Base-by-base conservation (phyloP, 306 rosid species). In the Ammopiptanthus mongolicus region DNA sequence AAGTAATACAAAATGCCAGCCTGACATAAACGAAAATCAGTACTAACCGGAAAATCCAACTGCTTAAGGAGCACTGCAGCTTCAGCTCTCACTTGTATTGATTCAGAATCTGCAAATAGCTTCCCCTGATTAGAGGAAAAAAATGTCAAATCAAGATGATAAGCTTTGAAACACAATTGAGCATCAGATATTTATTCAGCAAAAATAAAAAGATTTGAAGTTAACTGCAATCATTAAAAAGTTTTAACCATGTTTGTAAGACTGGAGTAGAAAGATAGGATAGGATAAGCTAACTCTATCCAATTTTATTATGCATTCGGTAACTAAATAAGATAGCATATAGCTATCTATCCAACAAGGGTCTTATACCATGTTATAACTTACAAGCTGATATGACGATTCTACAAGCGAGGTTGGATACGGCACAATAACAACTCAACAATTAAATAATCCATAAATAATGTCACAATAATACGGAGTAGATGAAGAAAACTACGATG, bases 11-110 rank as follows among this genome's bases (percentile, higher is more conserved):
- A 74, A 73, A 74, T 47, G 63, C 0, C 51, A 65, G 29, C 62
- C 23, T 56, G 33, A n/a, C 34, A 33, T 6, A 29, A 37, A 29
- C 5, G 46, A 57, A 73, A 77, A 51, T 47, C 23, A 73, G 81
- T 63, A 81, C 96, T 14, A 73, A 95, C 99, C 76, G 93, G 93
- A 79, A 88, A 95, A 79, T 95, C 85, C 85, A 95, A 79, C 88
- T 85, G 93, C 90, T 90, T 92, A 78, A 95, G 97, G 78, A 95
- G 97, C 80, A 92, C 90, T 44, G 97, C 97, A 84, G 97, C 96
- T 77, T 92, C 99, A 6, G 99, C 93, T 89, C 99, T 92, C 73
- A 84, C 84, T 82, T 95, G 97, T 52, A 95, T 86, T 72, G 97
- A 92, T 83, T 95, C 97, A 48, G 87, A 85, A 82, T 95, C 99